phyloP scores from a whole-genome alignment of 371 early-diverging fungal genomes.

The Apophysomyces sp. region DNA sequence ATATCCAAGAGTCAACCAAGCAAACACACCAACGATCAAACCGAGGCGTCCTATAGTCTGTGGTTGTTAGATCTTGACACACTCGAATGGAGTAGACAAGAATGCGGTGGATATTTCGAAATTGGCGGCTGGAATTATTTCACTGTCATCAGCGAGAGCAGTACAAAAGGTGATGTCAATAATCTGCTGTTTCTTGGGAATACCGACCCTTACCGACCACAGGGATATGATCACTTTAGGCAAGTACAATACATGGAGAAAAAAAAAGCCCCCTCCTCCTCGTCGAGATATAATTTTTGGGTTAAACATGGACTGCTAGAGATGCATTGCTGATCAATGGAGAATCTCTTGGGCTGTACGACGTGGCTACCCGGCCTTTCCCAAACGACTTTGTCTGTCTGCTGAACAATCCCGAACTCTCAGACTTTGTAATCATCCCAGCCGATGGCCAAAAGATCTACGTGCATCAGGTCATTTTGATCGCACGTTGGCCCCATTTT shows the following conservation, averaged over 20 bases:
- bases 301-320: too few species aligned
- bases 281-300: too few species aligned
- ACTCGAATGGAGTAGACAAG: conserved; percentile 59
- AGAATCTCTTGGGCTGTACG: conserved; percentile 56
- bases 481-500: conserved; percentile 69
- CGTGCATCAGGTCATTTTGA: conserved; percentile 62
- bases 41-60: conserved; percentile 44
- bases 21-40: conserved; percentile 15
- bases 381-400: conserved; percentile 47
- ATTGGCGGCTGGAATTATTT: conserved; percentile 65
- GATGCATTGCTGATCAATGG: conserved; percentile 56
- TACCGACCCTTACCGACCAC: conserved; percentile 50
- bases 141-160: conserved; percentile 37
- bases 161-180: conserved; percentile 7
- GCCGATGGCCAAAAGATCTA: conserved; percentile 44
- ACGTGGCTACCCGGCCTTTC: conserved; percentile 46
- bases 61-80: conserved; percentile 64
- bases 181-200: conserved; percentile 51
- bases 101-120: conserved; percentile 52
- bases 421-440: conserved; percentile 55
- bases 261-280: too few species aligned
- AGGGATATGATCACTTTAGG: conserved; percentile 61
- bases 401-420: conserved; percentile 52
- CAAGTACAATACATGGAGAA: not conserved
- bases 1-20: conserved; percentile 9